phyloP scores from a whole-genome alignment of 345 rosid species.

The Syzygium oleosum region DNA sequence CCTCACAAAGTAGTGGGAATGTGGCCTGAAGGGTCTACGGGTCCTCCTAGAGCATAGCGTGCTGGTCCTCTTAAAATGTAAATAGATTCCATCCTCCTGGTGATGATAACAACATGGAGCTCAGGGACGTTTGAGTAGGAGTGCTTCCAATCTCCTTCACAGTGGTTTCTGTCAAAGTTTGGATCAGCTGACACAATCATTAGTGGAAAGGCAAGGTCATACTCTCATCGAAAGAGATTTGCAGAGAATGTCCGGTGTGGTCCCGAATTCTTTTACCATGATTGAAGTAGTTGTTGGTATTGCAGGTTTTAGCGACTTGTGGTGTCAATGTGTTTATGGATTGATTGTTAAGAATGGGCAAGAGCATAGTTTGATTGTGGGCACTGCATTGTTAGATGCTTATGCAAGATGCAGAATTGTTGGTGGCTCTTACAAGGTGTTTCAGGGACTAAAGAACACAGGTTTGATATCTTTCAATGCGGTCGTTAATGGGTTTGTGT shows the following conservation, averaged over 20 bases:
- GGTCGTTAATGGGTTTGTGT: slow-evolving; percentile 14
- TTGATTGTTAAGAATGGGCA: slow-evolving; percentile 18
- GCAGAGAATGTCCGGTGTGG: too few relatives aligned
- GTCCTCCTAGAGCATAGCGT: slow-evolving; percentile 52
- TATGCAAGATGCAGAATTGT: slow-evolving; percentile 31
- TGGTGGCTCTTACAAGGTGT: slow-evolving; percentile 13
- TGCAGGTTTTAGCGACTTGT: slow-evolving; percentile 4
- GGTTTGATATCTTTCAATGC: slow-evolving; percentile 27
- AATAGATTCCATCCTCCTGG: slow-evolving; percentile 85
- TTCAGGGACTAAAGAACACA: slow-evolving; percentile 12
- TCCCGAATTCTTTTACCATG: too few relatives aligned
- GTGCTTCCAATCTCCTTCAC: slow-evolving; percentile 84
- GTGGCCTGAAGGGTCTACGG: slow-evolving; percentile 15
- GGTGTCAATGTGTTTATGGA: slow-evolving; percentile 22
- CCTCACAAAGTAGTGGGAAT: too few relatives aligned
- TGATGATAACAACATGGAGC: slow-evolving; percentile 91
- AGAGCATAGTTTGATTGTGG: slow-evolving; percentile 13
- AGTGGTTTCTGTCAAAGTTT: slow-evolving; percentile 96
- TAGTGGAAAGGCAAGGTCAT: too few relatives aligned
- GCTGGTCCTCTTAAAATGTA: slow-evolving; percentile 55
- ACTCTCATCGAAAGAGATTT: too few relatives aligned
- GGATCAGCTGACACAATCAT: slow-evolving; percentile 63
- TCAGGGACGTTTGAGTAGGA: slow-evolving; percentile 83
- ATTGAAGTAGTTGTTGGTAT: slow-evolving; percentile 18
- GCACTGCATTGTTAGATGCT: slow-evolving; percentile 25